phyloP scores from a whole-genome alignment of 2,329 filamentous ascomycete genomes.

The Achaetomium macrosporum region DNA sequence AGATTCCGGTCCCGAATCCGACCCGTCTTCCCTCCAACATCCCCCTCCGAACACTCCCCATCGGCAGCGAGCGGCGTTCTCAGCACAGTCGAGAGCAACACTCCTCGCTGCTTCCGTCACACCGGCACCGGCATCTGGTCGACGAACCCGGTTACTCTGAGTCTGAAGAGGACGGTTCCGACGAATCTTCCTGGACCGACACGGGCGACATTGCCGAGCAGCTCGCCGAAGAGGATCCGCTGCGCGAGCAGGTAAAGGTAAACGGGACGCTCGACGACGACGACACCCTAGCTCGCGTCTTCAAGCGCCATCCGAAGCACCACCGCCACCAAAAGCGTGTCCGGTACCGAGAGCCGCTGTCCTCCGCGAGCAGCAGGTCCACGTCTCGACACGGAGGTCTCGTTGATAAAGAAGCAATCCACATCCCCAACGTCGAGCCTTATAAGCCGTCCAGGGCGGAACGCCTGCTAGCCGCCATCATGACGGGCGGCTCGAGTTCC shows the following conservation, averaged over 20 bases:
- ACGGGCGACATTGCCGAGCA: slow-evolving; percentile 94
- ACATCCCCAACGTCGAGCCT: slow-evolving; percentile 64
- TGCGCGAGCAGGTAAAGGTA: slow-evolving; percentile 64
- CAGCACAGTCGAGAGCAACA: slow-evolving; percentile 37
- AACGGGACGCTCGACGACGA: slow-evolving; percentile 60
- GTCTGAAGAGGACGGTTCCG: slow-evolving; percentile 58
- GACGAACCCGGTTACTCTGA: slow-evolving; percentile 43
- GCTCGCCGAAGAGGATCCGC: slow-evolving; percentile 75
- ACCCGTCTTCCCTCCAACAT: slow-evolving; percentile 76
- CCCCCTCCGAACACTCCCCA: slow-evolving; percentile 69
- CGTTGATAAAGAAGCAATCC: slow-evolving; percentile 70
- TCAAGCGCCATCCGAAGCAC: slow-evolving; percentile 39
- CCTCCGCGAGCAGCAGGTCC: slow-evolving; percentile 32
- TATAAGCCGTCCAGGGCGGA: slow-evolving; percentile 60
- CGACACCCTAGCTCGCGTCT: slow-evolving; percentile 44
- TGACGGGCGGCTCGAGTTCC: slow-evolving; percentile 71
- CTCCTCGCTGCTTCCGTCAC: slow-evolving; percentile 42
- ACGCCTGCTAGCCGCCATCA: slow-evolving; percentile 71
- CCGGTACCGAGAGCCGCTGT: slow-evolving; percentile 53
- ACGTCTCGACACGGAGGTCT: slow-evolving; percentile 31
- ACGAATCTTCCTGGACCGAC: slow-evolving; percentile 72
- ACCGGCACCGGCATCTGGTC: slow-evolving; percentile 41
- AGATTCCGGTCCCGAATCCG: slow-evolving; percentile 70
- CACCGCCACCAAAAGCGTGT: slow-evolving; percentile 51
- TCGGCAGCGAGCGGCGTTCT: slow-evolving; percentile 27